Percentiles rank a stretch among this genome's conserved stretches.
Evolutionary conservation across 2,329 filamentous ascomycete species (phyloP).

Genomic region (Acrodontium crateriforme): DNA sequence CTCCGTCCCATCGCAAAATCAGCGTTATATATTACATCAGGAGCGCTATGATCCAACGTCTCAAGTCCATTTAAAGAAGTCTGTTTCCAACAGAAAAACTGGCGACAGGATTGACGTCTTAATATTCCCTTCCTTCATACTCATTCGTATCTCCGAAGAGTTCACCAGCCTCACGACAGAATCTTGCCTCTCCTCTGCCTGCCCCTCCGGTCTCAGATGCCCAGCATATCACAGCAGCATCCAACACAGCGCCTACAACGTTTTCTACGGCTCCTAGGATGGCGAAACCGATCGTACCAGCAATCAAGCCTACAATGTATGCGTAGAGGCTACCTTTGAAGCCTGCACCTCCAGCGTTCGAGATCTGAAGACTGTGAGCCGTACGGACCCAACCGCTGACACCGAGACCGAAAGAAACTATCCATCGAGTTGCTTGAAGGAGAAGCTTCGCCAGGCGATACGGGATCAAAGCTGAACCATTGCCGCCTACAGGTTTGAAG

Average conservation of each 20-base stretch:
- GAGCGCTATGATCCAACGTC: no score
- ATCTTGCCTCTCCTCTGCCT: slow-evolving; percentile 50
- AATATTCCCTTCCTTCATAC: no score
- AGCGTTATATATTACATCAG: no score
- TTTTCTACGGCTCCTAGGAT: slow-evolving; percentile 46
- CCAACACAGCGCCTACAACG: slow-evolving; percentile 23
- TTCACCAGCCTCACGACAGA: slow-evolving; percentile 83
- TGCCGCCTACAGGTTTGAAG: slow-evolving; percentile 20
- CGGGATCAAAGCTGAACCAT: slow-evolving; percentile 54
- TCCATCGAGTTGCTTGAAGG: slow-evolving; percentile 76
- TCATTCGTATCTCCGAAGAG: slow-evolving; percentile 55
- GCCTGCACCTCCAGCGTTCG: slow-evolving; percentile 33
- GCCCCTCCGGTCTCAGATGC: slow-evolving; percentile 65
- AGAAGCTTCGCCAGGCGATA: slow-evolving; percentile 87
- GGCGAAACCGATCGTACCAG: slow-evolving; percentile 88
- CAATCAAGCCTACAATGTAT: slow-evolving; percentile 84
- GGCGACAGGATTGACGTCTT: no score
- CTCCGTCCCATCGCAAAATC: no score
- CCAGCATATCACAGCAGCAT: slow-evolving; percentile 73
- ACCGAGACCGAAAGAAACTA: slow-evolving; percentile 79
- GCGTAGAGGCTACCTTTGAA: slow-evolving; percentile 74
- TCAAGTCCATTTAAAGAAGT: no score
- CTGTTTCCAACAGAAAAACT: no score
- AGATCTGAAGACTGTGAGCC: slow-evolving; percentile 60
- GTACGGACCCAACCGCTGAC: slow-evolving; percentile 96